Conservation (phyloP, 495 filamentous ascomycete species). For the Pyronema omphalodes region DNA sequence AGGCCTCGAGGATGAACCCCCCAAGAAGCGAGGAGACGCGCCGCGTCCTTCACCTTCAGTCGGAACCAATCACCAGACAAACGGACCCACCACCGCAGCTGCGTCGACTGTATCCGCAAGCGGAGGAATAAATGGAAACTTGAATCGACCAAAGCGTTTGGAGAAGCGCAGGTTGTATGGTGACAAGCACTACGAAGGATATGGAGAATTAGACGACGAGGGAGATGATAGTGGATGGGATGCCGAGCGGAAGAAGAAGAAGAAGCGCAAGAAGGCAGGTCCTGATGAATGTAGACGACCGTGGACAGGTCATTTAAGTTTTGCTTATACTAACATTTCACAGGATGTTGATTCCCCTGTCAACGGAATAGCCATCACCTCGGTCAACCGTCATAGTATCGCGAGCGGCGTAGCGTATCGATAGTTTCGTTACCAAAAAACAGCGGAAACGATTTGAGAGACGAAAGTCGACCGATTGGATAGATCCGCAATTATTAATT, state of each 20-base stretch:
- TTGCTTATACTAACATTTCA: too few relatives aligned
- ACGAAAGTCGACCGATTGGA: too few relatives aligned
- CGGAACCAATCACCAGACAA: conserved; percentile 15
- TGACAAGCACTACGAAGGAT: conserved; percentile 49
- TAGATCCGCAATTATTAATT: too few relatives aligned
- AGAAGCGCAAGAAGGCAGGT: conserved; percentile 22
- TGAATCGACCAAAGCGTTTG: conserved; percentile 36
- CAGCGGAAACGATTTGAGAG: too few relatives aligned
- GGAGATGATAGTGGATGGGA: conserved; percentile 25
- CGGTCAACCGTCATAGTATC: too few relatives aligned
- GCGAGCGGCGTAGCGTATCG: too few relatives aligned
- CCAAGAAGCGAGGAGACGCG: conserved; percentile 13
- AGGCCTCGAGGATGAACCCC: conserved; percentile 39
- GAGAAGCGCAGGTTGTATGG: conserved; percentile 47
- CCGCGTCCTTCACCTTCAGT: conserved; percentile 15
- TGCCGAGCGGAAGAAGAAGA: conserved; percentile 20
- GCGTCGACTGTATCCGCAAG: conserved; percentile 21
- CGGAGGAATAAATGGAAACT: conserved; percentile 25
- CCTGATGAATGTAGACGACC: too few relatives aligned
- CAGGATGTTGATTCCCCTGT: too few relatives aligned
- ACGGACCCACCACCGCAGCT: conserved; percentile 25
- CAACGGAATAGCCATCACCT: too few relatives aligned
- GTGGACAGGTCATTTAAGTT: too few relatives aligned
- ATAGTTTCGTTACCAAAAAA: too few relatives aligned
- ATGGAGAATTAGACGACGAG: conserved; percentile 46